Evolutionary conservation across 2,329 filamentous ascomycete genomes (phyloP), one percentile per base, ranked within the genome.

Genomic region (Neonectria sp.): DNA sequence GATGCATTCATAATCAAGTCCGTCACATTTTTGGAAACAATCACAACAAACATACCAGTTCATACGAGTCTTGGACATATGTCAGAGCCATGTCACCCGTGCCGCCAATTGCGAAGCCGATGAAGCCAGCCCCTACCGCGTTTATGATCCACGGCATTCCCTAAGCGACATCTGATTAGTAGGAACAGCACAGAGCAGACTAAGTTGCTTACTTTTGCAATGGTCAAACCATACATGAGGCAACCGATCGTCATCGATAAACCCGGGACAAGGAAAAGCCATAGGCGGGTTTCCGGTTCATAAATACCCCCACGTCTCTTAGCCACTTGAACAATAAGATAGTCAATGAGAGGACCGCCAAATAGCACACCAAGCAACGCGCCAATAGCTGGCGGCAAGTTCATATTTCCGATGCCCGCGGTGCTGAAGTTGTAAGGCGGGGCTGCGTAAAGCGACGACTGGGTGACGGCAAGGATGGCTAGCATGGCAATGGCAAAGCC

Each of bases 91-190:
- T 72, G 3, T 72, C 70, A 1, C 70, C 69, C 0, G 67, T 60
- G 7, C 70, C 68, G 43, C 70, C 70, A 1, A 72, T 68, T 4
- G 70, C 46, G n/a, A 72, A 72, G 1, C 69, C 69, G 3, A 72
- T 72, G 5, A 72, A 71, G 0, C 57, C 70, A 4, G 70, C 57
- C 4, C 70, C 70, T 3, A 72, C 46, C 1, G 70, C 70, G 17
- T 71, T 72, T 4, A 70, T 68, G 4, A 66, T 71, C 70, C 69
- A 72, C 2, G 69, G 69, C 70, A 71, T 72, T 15, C 70, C 70
- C 69, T 71, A 4, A 3, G 29, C 51, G 0, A 52, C 13, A 2
- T 1, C 5, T 46, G 3, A 8, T 63, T 52, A 33, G 29, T 13
- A 24, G 8, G 3, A 7, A 24, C 3, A 3, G 11, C 5, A 13